A percentile compares a stretch with the other conserved stretches of the same genome.
These are phyloP conservation scores for Aaosphaeria pasadenensis DNA, from an alignment of 2,329 filamentous ascomycete species.

Conservation along the genomic window DNA sequence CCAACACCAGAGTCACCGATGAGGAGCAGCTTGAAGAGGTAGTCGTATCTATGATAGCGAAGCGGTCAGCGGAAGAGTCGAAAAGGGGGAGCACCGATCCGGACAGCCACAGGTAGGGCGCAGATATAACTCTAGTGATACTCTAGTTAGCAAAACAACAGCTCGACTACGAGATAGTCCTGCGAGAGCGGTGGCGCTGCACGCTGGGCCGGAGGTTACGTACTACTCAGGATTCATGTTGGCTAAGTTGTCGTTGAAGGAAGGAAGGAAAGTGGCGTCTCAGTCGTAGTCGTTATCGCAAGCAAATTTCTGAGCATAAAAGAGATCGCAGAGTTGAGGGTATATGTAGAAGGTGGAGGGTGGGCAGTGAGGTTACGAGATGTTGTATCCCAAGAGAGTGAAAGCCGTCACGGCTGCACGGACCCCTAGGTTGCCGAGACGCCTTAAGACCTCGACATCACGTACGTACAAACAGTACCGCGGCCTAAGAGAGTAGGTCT, in stretches of 20 bases:
- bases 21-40: constrained; percentile 99
- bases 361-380: constrained; percentile 3
- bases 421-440: too few species aligned
- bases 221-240: constrained; percentile 94
- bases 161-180: constrained; percentile 6
- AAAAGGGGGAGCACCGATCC: constrained; percentile 2
- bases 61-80: constrained; percentile 18
- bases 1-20: constrained; percentile 99
- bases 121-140: constrained; percentile 19
- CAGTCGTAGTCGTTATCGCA: background rate
- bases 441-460: too few species aligned
- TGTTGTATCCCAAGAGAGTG: background rate
- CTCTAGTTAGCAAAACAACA: constrained; percentile 21
- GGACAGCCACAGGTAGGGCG: constrained; percentile 3
- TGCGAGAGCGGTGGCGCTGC: constrained; percentile 26
- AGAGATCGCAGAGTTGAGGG: background rate
- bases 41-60: constrained; percentile 80
- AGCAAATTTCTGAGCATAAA: constrained; percentile 2
- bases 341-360: background rate
- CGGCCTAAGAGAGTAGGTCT: too few species aligned
- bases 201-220: constrained; percentile 43
- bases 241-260: constrained; percentile 28
- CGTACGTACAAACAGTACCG: too few species aligned
- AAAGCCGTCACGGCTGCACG: background rate
- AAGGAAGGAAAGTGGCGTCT: constrained; percentile 2